phyloP scores from a whole-genome alignment of 805 yeast genomes.

The Candida schatavii region DNA sequence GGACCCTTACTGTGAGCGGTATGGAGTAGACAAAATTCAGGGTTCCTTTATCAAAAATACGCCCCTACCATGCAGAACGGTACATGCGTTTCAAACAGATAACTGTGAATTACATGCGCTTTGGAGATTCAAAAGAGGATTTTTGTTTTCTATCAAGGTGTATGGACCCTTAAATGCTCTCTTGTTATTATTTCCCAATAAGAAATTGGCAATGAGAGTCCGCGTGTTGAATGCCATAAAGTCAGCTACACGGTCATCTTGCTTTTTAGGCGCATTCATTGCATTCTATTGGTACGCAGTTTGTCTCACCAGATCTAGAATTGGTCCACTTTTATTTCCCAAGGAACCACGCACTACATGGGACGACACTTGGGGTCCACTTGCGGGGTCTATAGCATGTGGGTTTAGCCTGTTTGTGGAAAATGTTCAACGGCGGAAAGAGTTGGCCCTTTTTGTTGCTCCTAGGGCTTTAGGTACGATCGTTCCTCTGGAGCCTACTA shows the following conservation, averaged over 20 bases:
- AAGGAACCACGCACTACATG: slow-evolving; percentile 27
- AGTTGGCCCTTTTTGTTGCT: slow-evolving; percentile 38
- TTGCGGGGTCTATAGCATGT: slow-evolving; percentile 37
- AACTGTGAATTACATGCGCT: slow-evolving; percentile 48
- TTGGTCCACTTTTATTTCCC: slow-evolving; percentile 40
- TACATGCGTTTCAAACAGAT: slow-evolving; percentile 37
- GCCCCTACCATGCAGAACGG: slow-evolving; percentile 40
- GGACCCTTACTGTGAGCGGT: slow-evolving; percentile 20
- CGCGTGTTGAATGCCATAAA: slow-evolving; percentile 19
- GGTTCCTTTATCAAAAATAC: slow-evolving; percentile 21
- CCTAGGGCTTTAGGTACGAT: slow-evolving; percentile 24
- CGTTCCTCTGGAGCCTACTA: slow-evolving; percentile 14
- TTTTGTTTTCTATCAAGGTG: slow-evolving; percentile 36
- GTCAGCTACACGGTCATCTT: slow-evolving; percentile 38
- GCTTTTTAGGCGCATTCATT: slow-evolving; percentile 42
- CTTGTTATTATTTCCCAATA: slow-evolving; percentile 23
- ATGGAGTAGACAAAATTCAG: slow-evolving; percentile 22
- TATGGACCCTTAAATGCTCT: slow-evolving; percentile 42
- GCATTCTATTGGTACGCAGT: slow-evolving; percentile 47
- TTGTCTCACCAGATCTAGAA: slow-evolving; percentile 39
- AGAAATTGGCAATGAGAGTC: slow-evolving; percentile 11
- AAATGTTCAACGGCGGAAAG: slow-evolving; percentile 33
- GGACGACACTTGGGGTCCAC: slow-evolving; percentile 40
- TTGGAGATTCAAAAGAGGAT: slow-evolving; percentile 43
- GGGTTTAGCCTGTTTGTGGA: slow-evolving; percentile 44